These are phyloP conservation scores for Penicillium diatomitis DNA, from an alignment of 495 filamentous ascomycete species.

Conservation along the genomic window DNA sequence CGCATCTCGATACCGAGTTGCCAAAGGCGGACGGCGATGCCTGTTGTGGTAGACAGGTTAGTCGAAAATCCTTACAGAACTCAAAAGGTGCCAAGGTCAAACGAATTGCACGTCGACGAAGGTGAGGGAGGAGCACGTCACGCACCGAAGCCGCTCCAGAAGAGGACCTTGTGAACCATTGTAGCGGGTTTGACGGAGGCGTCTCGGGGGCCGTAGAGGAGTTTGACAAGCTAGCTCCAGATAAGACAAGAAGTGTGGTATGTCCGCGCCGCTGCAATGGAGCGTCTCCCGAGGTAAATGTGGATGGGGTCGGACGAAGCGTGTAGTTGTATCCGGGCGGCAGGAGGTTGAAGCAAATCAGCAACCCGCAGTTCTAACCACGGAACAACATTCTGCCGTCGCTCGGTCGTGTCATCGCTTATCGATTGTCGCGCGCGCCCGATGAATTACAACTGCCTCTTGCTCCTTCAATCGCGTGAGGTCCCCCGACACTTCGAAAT, in stretches of 20 bases:
- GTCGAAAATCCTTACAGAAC: neutral
- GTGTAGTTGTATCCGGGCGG: conserved; percentile 17
- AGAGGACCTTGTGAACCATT: conserved; percentile 75
- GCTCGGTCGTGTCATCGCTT: conserved; percentile 17
- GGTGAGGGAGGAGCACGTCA: conserved; percentile 8
- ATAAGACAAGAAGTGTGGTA: neutral
- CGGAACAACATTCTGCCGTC: conserved; percentile 21
- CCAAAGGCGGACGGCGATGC: conserved; percentile 83
- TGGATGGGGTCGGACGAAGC: conserved; percentile 11
- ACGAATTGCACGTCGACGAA: neutral
- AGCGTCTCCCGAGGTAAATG: conserved; percentile 11
- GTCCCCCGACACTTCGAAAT: conserved; percentile 22
- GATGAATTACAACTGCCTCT: conserved; percentile 6
- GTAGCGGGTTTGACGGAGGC: conserved; percentile 12
- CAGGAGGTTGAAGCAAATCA: conserved; percentile 35
- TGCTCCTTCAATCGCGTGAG: neutral
- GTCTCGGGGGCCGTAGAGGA: conserved; percentile 2
- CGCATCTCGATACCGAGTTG: conserved; percentile 98
- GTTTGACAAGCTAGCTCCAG: conserved; percentile 5
- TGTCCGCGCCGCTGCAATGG: conserved; percentile 6
- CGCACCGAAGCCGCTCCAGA: conserved; percentile 97
- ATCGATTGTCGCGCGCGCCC: conserved; percentile 12
- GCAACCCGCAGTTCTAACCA: conserved; percentile 31
- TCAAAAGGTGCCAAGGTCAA: too few species aligned
- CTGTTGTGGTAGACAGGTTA: conserved; percentile 35